phyloP scores from a whole-genome alignment of 2,329 filamentous ascomycete genomes.

The Pseudopithomyces chartarum region DNA sequence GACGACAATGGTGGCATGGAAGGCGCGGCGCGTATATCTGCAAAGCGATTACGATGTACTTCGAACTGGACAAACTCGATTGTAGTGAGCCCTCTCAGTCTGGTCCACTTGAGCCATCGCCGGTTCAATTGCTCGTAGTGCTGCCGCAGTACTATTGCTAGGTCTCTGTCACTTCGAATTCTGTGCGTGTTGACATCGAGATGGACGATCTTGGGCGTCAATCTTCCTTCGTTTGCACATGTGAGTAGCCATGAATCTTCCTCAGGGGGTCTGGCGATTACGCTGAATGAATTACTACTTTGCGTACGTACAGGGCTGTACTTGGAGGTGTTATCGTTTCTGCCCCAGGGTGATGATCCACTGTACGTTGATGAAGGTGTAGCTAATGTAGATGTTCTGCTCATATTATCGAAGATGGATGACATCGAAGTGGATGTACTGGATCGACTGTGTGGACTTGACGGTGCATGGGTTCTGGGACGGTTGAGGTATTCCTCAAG shows the following conservation, averaged over 20 bases:
- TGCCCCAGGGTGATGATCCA: slow-evolving; percentile 24
- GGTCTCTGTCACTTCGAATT: slow-evolving; percentile 43
- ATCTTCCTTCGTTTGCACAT: slow-evolving; percentile 44
- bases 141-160: slow-evolving; percentile 39
- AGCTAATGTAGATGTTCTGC: slow-evolving; percentile 30
- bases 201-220: slow-evolving; percentile 45
- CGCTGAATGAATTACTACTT: slow-evolving; percentile 30
- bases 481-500: slow-evolving; percentile 46
- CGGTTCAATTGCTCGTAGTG: slow-evolving; percentile 42
- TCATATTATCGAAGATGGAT: slow-evolving; percentile 32
- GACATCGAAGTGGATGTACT: slow-evolving; percentile 33
- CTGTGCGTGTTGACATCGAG: slow-evolving; percentile 39
- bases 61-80: slow-evolving; percentile 49
- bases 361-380: slow-evolving; percentile 37
- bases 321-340: slow-evolving; percentile 21
- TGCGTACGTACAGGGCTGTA: slow-evolving; percentile 30
- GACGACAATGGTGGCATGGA: slow-evolving; percentile 41
- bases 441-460: slow-evolving; percentile 24
- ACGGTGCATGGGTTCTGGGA: slow-evolving; percentile 31
- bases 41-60: slow-evolving; percentile 47
- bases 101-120: slow-evolving; percentile 37
- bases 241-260: slow-evolving; percentile 45
- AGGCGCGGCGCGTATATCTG: slow-evolving; percentile 44
- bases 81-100: slow-evolving; percentile 41
- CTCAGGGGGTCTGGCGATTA: slow-evolving; percentile 22